Evolutionary conservation across 306 rosid species (phyloP).

Genomic region (Citrullus amarus): DNA sequence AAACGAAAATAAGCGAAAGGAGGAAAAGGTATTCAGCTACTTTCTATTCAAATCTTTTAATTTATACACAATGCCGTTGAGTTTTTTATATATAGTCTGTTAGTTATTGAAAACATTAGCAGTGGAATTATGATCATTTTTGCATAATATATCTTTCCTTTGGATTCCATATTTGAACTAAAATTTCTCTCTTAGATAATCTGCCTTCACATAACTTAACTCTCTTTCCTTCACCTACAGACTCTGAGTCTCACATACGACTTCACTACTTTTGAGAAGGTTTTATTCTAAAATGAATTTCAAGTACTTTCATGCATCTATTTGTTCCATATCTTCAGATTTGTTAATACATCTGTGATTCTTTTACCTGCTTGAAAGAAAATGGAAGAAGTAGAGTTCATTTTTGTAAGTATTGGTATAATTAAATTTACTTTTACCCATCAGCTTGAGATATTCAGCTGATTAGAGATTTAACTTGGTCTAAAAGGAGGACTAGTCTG

Average conservation of each 20-base stretch:
- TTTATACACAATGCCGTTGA: neutral
- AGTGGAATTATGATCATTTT: neutral
- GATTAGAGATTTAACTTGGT: too few species aligned
- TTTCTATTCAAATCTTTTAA: neutral
- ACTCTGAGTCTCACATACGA: neutral
- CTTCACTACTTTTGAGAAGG: neutral
- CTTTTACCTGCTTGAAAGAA: neutral
- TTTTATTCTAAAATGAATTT: neutral
- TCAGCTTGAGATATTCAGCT: too few species aligned
- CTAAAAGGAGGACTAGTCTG: too few species aligned
- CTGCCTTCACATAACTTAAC: neutral
- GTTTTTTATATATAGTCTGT: neutral
- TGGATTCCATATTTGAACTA: neutral
- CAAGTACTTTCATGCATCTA: neutral
- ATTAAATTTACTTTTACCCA: too few species aligned
- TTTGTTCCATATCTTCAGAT: too few species aligned
- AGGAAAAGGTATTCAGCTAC: constrained; percentile 60
- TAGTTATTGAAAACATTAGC: neutral
- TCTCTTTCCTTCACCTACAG: neutral
- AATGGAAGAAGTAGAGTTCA: neutral
- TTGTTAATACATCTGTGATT: neutral
- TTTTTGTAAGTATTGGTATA: too few species aligned
- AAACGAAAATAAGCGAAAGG: constrained; percentile 65
- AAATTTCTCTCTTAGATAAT: neutral
- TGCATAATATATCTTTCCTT: neutral